phyloP scores from a whole-genome alignment of 164 flowering plant species.

The Vitis vinifera region ASM3070453v1 NC_081813.1:4244001-4244500 shows the following conservation, averaged over 20 bases:
- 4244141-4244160: slow-evolving; percentile 85
- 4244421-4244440: slow-evolving; percentile 10
- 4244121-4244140: slow-evolving; percentile 83
- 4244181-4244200: slow-evolving; percentile 76
- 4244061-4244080: slow-evolving; percentile 96
- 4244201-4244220: slow-evolving; percentile 75
- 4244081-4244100: slow-evolving; percentile 82
- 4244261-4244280: slow-evolving; percentile 85
- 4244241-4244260: slow-evolving; percentile 86
- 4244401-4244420: slow-evolving; percentile 37
- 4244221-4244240: slow-evolving; percentile 64
- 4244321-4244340: slow-evolving; percentile 79
- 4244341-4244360: slow-evolving; percentile 78
- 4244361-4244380: slow-evolving; percentile 91
- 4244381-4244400: slow-evolving; percentile 85
- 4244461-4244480: background rate
- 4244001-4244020: slow-evolving; percentile 91
- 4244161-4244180: slow-evolving; percentile 84
- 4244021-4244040: slow-evolving; percentile 73
- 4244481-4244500: background rate
- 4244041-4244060: slow-evolving; percentile 87
- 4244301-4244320: slow-evolving; percentile 91
- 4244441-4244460: slow-evolving; percentile 4
- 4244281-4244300: slow-evolving; percentile 92
- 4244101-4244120: slow-evolving; percentile 62